Percentiles rank a stretch among this genome's conserved stretches.
These are phyloP conservation scores for Escallonia rubra DNA, from an alignment of 129 eudicot genomes.

Conservation along the genomic window DNA sequence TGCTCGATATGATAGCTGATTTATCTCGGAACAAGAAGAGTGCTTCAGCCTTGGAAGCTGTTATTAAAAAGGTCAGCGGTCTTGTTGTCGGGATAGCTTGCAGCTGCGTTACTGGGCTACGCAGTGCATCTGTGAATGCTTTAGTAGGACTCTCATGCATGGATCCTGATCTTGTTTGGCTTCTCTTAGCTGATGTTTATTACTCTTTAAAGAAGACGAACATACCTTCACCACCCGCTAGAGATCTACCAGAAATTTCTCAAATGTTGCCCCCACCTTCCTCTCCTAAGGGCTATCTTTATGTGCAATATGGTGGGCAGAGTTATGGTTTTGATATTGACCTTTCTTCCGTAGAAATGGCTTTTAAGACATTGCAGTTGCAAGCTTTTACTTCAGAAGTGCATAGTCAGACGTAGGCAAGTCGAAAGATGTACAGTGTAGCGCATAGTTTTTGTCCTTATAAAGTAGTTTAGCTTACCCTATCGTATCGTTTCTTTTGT, in stretches of 20 bases:
- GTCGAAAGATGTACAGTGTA: background rate
- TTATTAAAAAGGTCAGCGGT: conserved; percentile 80
- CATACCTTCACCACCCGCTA: conserved; percentile 29
- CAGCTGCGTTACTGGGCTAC: conserved; percentile 70
- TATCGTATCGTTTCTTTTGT: too few relatives aligned
- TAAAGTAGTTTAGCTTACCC: too few relatives aligned
- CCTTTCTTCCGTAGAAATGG: conserved; percentile 55
- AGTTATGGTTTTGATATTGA: conserved; percentile 85
- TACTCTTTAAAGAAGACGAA: conserved; percentile 44
- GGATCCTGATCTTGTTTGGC: conserved; percentile 85
- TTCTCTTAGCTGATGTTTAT: conserved; percentile 76
- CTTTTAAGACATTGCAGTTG: conserved; percentile 41
- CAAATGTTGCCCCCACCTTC: conserved; percentile 52
- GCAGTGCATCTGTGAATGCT: conserved; percentile 63
- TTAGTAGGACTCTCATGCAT: conserved; percentile 57
- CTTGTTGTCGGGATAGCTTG: conserved; percentile 74
- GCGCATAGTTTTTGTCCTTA: too few relatives aligned
- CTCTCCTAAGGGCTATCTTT: conserved; percentile 57
- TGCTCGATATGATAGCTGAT: conserved; percentile 79
- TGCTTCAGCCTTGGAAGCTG: conserved; percentile 64
- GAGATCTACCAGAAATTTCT: conserved; percentile 39
- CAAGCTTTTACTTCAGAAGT: conserved; percentile 23
- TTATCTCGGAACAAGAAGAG: conserved; percentile 61
- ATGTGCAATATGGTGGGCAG: conserved; percentile 72
- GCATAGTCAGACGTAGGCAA: conserved; percentile 1